Evolutionary conservation across 768 basidiomycete genomes (phyloP), one percentile per base, ranked within the genome.

Genomic region (Leucocoprinus leucothites): DNA sequence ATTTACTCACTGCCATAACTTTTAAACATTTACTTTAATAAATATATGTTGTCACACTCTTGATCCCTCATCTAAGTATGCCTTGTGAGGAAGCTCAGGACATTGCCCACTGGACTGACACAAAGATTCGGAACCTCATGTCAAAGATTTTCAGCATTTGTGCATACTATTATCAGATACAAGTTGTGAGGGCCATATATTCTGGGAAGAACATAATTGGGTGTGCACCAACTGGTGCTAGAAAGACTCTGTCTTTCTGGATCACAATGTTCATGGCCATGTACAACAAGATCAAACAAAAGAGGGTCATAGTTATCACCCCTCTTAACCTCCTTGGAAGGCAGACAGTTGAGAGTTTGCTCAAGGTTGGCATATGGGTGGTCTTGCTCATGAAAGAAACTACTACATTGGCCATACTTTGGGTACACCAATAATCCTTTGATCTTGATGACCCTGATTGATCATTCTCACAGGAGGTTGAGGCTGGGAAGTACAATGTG

Each of bases 251-350:
- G 1, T 48, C 47, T 5, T 63, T 63, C 36, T 63, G 58, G 57
- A 63, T 63, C 5, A 13, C 62, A 0, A 40, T 63, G 11, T 41
- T 63, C 26, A 61, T 63, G 58, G 52, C 57, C 8, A 43, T 58
- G 9, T 48, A 51, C 38, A 56, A 61, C 3, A 54, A 53, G 14
- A 21, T 21, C 3, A 52, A 57, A 16, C 31, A 11, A 5, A 53
- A 49, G 46, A 64, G 55, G 42, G 49, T 54, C 4, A 57, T 70
- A n/a, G 57, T 71, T 25, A 61, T 69, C 3, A 67, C 67, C 3
- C 64, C 68, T 2, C 57, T 71, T 2, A 71, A 69, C 46, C 53
- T 71, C 2, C 64, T 73, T 1, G 69, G 68, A 9, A 54, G 60
- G 11, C 68, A 73, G 51, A 67, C 65, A 57, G 58, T 57, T 3